phyloP scores from a whole-genome alignment of 2,329 filamentous ascomycete genomes.

The Fusarium oligoseptatum region DNA sequence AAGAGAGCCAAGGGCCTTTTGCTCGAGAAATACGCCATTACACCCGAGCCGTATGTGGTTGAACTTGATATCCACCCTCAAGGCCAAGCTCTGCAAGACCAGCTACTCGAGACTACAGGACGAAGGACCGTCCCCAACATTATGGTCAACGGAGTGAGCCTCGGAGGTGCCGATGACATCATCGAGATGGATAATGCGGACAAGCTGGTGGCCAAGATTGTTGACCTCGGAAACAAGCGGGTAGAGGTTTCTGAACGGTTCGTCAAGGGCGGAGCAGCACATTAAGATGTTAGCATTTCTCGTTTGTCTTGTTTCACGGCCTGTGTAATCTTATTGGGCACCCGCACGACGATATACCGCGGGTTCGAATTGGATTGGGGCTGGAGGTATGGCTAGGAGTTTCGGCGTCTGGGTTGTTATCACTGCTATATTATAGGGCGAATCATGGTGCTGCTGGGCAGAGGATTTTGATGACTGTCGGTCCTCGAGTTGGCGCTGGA shows the following conservation, averaged over 20 bases:
- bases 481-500: not conserved
- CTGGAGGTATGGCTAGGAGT: conserved; percentile 34
- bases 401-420: conserved; percentile 28
- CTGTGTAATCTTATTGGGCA: conserved; percentile 24
- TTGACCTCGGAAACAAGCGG: conserved; percentile 78
- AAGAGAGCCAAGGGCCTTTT: conserved; percentile 87
- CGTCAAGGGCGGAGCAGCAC: conserved; percentile 29
- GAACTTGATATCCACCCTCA: conserved; percentile 88
- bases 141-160: conserved; percentile 86
- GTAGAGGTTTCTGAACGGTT: conserved; percentile 65
- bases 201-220: conserved; percentile 78
- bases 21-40: conserved; percentile 85
- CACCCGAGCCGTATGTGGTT: conserved; percentile 86
- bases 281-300: conserved; percentile 8
- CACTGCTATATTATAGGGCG: conserved; percentile 18
- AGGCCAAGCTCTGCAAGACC: conserved; percentile 78
- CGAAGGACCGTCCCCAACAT: conserved; percentile 92
- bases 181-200: conserved; percentile 76
- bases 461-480: conserved; percentile 1
- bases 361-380: conserved; percentile 25
- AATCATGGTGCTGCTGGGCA: conserved; percentile 8
- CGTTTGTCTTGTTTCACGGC: conserved; percentile 13
- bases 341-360: conserved; percentile 22
- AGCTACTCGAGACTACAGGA: conserved; percentile 79
- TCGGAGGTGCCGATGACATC: conserved; percentile 92